Evolutionary conservation across 2,329 filamentous ascomycete species (phyloP).

Genomic region (Fusarium buharicum): DNA sequence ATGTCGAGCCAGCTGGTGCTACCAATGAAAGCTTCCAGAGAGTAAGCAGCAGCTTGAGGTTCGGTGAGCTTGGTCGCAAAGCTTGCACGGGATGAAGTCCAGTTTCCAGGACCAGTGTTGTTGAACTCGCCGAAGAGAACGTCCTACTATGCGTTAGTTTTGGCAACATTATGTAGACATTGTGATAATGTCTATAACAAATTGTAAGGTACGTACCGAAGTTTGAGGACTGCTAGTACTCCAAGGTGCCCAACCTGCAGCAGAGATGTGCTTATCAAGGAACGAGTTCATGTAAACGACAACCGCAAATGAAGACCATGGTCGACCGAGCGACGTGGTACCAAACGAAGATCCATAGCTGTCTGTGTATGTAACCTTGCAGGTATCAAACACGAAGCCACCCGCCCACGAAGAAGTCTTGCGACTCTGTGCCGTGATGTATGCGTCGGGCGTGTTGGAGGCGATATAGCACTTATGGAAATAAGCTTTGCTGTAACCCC

Average conservation of each 20-base stretch:
- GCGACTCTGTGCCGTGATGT: constrained; percentile 49
- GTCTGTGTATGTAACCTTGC: constrained; percentile 43
- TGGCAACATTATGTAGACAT: neutral
- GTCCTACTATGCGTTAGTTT: constrained; percentile 36
- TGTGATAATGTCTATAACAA: neutral
- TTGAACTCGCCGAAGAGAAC: constrained; percentile 68
- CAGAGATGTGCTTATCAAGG: constrained; percentile 53
- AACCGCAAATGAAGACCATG: constrained; percentile 58
- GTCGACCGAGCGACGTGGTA: constrained; percentile 58
- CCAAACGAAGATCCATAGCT: constrained; percentile 47
- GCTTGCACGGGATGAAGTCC: constrained; percentile 33
- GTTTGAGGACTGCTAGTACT: constrained; percentile 63
- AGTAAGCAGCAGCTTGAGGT: constrained; percentile 32
- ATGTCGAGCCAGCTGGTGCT: constrained; percentile 42
- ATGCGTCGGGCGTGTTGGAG: constrained; percentile 48
- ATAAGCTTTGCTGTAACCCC: constrained; percentile 50
- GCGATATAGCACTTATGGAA: constrained; percentile 54
- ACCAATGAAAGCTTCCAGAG: constrained; percentile 33
- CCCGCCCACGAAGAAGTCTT: constrained; percentile 45
- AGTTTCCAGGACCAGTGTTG: constrained; percentile 60
- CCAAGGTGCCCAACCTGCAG: constrained; percentile 57
- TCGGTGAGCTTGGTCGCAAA: constrained; percentile 40
- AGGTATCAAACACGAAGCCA: constrained; percentile 50
- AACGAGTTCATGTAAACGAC: constrained; percentile 60
- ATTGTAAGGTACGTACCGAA: constrained; percentile 52